phyloP scores from a whole-genome alignment of 2,329 filamentous ascomycete genomes.

The Microdochium bolleyi region DNA sequence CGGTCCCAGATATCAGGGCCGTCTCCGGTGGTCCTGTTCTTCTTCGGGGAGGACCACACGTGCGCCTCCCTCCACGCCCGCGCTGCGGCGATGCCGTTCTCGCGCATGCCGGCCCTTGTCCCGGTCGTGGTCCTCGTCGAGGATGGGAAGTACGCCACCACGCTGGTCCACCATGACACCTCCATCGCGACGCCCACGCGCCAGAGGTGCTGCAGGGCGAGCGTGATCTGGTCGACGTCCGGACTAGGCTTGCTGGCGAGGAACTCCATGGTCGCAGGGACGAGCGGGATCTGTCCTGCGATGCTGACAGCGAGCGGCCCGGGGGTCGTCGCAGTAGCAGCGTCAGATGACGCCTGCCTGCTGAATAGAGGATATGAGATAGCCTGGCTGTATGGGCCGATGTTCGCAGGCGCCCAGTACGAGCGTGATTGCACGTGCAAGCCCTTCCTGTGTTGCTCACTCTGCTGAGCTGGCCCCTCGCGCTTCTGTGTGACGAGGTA shows the following conservation, averaged over 20 bases:
- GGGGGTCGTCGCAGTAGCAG: too few relatives aligned
- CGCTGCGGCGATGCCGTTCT: conserved; percentile 32
- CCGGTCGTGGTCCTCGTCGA: too few relatives aligned
- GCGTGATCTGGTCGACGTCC: conserved; percentile 51
- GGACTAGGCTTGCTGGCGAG: conserved; percentile 22
- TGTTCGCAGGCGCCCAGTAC: conserved; percentile 98
- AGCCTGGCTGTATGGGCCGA: conserved; percentile 93
- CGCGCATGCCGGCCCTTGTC: conserved; percentile 7
- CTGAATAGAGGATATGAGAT: conserved; percentile 43
- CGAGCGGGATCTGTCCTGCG: conserved; percentile 85
- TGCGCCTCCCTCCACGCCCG: conserved; percentile 41
- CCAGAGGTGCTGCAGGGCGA: conserved; percentile 86
- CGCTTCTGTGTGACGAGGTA: conserved; percentile 9
- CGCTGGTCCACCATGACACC: conserved; percentile 67
- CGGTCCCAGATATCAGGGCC: conserved; percentile 63
- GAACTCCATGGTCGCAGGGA: conserved; percentile 70
- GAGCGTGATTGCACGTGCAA: conserved; percentile 89
- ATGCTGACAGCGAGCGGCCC: conserved; percentile 27
- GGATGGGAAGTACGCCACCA: conserved; percentile 63
- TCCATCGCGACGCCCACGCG: conserved; percentile 67
- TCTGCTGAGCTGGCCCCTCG: conserved; percentile 31
- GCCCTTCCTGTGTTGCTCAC: conserved; percentile 35
- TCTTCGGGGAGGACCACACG: conserved; percentile 14
- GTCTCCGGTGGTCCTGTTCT: conserved; percentile 28
- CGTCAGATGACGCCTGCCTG: background rate